Conservation (phyloP, 768 basidiomycete species). For the Multifurca ochricompacta region DNA sequence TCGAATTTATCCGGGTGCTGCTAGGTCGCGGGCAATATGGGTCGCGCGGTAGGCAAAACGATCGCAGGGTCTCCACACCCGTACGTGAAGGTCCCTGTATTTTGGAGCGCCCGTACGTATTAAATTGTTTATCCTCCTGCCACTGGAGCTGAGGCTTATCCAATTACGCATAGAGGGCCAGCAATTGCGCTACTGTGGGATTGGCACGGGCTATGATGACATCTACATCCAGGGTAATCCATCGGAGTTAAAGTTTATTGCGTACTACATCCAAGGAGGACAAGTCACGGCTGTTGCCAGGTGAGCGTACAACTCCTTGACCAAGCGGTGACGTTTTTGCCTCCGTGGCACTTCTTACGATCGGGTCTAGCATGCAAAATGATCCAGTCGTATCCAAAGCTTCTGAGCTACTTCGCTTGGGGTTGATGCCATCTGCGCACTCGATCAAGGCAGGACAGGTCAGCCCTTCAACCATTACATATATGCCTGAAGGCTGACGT, state of each 20-base stretch:
- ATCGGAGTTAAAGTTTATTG: conserved; percentile 77
- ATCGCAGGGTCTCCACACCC: conserved; percentile 49
- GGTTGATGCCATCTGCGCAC: conserved; percentile 69
- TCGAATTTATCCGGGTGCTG: neutral
- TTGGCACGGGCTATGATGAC: conserved; percentile 65
- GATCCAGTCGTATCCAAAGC: conserved; percentile 76
- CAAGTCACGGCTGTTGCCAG: conserved; percentile 62
- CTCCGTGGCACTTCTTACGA: neutral
- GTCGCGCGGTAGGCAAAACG: conserved; percentile 71
- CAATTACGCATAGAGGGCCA: conserved; percentile 52
- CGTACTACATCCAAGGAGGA: conserved; percentile 63
- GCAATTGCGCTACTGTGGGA: conserved; percentile 79
- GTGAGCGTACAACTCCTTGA: conserved; percentile 27
- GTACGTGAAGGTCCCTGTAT: conserved; percentile 76
- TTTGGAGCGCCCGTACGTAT: conserved; percentile 83
- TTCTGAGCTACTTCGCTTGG: conserved; percentile 69
- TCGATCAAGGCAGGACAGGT: conserved; percentile 75
- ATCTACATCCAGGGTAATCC: conserved; percentile 70
- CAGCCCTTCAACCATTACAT: neutral
- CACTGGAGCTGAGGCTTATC: neutral
- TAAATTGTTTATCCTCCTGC: neutral
- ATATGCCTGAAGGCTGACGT: neutral
- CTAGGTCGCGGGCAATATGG: conserved; percentile 80
- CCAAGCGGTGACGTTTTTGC: neutral
- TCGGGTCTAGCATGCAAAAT: conserved; percentile 55